These are phyloP conservation scores for Sclerotinia trifoliorum DNA, from an alignment of 2,329 filamentous ascomycete genomes.

Conservation along the genomic window DNA sequence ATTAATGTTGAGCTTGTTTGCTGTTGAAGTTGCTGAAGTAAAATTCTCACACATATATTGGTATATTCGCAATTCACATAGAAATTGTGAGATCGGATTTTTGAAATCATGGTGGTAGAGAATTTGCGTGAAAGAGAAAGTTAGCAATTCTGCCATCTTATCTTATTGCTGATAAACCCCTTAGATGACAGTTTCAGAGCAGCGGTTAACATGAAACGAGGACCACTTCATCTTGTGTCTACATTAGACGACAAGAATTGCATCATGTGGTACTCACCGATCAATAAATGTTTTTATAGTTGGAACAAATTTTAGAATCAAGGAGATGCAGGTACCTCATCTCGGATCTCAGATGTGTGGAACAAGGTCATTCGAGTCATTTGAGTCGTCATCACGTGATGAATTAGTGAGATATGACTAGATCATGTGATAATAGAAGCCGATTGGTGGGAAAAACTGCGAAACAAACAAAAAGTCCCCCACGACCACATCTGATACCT, in stretches of 20 bases:
- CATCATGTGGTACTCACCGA: neutral
- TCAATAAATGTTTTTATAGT: neutral
- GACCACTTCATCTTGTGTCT: neutral
- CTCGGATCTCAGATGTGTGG: neutral
- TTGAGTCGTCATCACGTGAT: neutral
- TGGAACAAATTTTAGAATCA: neutral
- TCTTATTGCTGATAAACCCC: constrained; percentile 6
- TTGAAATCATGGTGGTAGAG: neutral
- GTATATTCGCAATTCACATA: neutral
- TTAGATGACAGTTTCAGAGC: neutral
- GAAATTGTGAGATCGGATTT: neutral
- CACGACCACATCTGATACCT: no score
- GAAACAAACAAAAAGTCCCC: neutral
- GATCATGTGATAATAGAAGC: constrained; percentile 7
- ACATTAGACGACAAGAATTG: neutral
- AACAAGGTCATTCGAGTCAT: neutral
- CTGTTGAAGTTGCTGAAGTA: neutral
- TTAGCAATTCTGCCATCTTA: neutral
- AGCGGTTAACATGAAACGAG: constrained; percentile 15
- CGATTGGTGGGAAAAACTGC: neutral
- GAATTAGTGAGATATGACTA: rapidly evolving
- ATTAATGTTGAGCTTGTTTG: neutral
- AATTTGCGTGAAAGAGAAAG: neutral
- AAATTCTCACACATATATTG: neutral
- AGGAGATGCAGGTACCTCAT: neutral